phyloP scores from a whole-genome alignment of 257 asterid genomes.

The Fraxinus quadrangulata region DNA sequence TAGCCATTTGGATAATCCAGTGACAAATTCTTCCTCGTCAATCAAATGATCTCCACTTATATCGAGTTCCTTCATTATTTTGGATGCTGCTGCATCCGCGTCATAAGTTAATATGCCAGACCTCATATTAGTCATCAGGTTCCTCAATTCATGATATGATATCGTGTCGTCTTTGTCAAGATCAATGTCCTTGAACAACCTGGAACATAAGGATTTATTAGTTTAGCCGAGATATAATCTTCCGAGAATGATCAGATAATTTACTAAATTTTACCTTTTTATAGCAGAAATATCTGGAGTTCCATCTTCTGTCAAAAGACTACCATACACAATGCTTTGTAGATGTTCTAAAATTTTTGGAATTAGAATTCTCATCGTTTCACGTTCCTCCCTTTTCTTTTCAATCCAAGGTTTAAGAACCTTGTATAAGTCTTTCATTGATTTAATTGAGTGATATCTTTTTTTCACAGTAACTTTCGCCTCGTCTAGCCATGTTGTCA shows the following conservation, averaged over 20 bases:
- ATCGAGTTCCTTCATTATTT: constrained; percentile 30
- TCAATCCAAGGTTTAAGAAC: constrained; percentile 43
- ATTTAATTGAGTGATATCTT: constrained; percentile 22
- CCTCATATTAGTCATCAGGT: constrained; percentile 39
- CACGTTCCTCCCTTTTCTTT: constrained; percentile 46
- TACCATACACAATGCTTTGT: constrained; percentile 36
- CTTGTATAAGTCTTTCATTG: constrained; percentile 25
- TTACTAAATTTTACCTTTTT: constrained; percentile 22
- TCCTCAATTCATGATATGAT: constrained; percentile 44
- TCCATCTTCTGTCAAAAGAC: constrained; percentile 47
- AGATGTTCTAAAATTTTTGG: constrained; percentile 42
- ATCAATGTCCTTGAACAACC: constrained; percentile 52
- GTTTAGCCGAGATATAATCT: background rate
- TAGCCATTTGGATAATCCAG: constrained; percentile 33
- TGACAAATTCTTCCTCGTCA: constrained; percentile 34
- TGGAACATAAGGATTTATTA: constrained; percentile 7
- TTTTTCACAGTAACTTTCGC: constrained; percentile 27
- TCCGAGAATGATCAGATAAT: background rate
- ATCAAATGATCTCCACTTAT: constrained; percentile 30
- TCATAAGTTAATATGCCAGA: constrained; percentile 40
- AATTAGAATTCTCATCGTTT: constrained; percentile 45
- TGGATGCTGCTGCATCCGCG: constrained; percentile 42
- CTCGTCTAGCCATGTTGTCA: constrained; percentile 42
- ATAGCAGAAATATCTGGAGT: constrained; percentile 37
- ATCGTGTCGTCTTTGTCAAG: constrained; percentile 44